Base-by-base conservation (phyloP, 805 yeast genomes). In the Tetrapisispora taiwanensis region DNA sequence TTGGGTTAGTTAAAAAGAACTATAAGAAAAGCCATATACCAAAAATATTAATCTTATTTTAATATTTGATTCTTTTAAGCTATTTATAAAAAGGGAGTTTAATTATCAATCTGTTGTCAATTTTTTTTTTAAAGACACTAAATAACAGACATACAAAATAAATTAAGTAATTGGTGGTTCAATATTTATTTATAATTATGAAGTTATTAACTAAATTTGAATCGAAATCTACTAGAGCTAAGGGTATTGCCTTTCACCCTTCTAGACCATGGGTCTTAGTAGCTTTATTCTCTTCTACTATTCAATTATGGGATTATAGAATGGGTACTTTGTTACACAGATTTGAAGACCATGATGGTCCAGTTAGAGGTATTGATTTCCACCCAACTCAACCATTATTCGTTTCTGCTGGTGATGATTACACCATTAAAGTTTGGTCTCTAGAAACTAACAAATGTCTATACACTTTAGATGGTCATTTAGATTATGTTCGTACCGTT, bases 241-340 rank as follows among this genome's bases (percentile, higher is more conserved):
- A 92, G 69, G 95, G 97, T 52, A 85, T 92, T 61, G 97, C 98
- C 46, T 88, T 92, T 69, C 96, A 94, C 68, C 96, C 97, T 43
- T 58, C 54, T 39, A 74, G 92, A 65, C 97, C 98, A 47, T 92
- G 96, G 97, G 86, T 88, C 48, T 73, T 92, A 55, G 97, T 89
- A 30, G 88, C 97, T 7, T 74, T 94, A 48, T 92, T 90, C 65
- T 85, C 96, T 24, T 87, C 96, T n/a, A 88, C 96, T n/a, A 90
- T 92, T 63, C 98, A 94, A 66, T 74, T 92, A 51, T 92, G 99
- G 99, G 99, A 92, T 67, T 92, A 94, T 68, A 81, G 99, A 59
- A 92, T 92, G 99, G 99, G 99, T 36, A 88, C 97, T 3, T 70
- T 92, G 62, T 80, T 92, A 61, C 97, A 89, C 65, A 77, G 97